Conservation (phyloP, 495 filamentous ascomycete genomes). For the Annulohypoxylon moriforme region DNA sequence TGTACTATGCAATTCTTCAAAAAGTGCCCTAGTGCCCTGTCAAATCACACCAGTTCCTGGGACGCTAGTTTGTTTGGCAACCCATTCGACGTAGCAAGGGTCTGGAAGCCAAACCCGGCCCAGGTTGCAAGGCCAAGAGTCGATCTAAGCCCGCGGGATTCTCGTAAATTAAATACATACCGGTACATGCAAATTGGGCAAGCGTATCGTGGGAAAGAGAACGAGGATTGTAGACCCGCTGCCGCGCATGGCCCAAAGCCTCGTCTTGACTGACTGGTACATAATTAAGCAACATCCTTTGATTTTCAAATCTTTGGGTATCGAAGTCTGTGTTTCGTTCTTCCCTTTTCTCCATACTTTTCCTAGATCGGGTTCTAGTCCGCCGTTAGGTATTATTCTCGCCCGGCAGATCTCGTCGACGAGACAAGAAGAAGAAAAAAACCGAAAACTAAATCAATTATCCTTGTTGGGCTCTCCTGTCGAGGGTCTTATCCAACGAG, state of each 20-base stretch:
- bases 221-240: conserved; percentile 46
- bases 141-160: conserved; percentile 47
- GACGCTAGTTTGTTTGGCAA: conserved; percentile 47
- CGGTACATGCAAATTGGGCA: conserved; percentile 43
- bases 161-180: conserved; percentile 47
- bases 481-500: conserved; percentile 38
- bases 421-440: conserved; percentile 16
- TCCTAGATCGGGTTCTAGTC: conserved; percentile 41
- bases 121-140: conserved; percentile 46
- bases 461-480: conserved; percentile 40
- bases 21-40: conserved; percentile 35
- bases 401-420: conserved; percentile 38
- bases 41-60: conserved; percentile 44
- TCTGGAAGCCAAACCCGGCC: conserved; percentile 42
- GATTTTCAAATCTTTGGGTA: conserved; percentile 37
- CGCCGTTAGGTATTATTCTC: conserved; percentile 42
- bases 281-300: conserved; percentile 48
- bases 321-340: conserved; percentile 42
- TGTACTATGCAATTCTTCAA: conserved; percentile 9
- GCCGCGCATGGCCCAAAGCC: conserved; percentile 50
- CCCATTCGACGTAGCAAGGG: conserved; percentile 43
- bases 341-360: conserved; percentile 42
- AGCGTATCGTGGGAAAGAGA: conserved; percentile 42
- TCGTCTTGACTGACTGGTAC: conserved; percentile 51
- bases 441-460: conserved; percentile 24